Evolutionary conservation across 2,329 filamentous ascomycete species (phyloP), one percentile per base, ranked within the genome.

Genomic region (Coniochaeta sp.): DNA sequence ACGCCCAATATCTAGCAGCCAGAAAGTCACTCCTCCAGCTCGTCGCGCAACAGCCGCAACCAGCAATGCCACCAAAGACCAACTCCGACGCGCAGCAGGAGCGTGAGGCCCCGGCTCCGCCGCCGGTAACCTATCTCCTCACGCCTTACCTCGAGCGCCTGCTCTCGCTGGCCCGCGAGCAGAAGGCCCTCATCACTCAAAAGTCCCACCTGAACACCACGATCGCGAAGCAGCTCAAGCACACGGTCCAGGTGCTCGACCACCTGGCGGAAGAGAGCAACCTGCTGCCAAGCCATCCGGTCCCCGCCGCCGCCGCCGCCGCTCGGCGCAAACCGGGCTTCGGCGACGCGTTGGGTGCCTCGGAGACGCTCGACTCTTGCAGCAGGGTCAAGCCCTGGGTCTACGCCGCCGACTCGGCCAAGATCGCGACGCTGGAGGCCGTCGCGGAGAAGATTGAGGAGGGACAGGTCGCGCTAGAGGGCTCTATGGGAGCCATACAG

Each of bases 211-310:
- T 86, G 55, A 82, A 78, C 61, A 68, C 75, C 17, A 69, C 74
- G 17, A 71, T 89, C 14, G 69, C 76, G 22, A 81, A 77, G 62
- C 79, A 85, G 63, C 73, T 76, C 24, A 80, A 80, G 61, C 79
- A 84, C 12, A 75, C 77, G 16, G 73, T 74, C 58, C 79, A 82
- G 67, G 68, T 73, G 1, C 72, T 88, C 8, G 77, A 79, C 56
- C 82, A 79, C 60, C 73, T 88, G 2, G 77, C 80, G 12, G 81
- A 88, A 56, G 85, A 88, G 67, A 88, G 85, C 65, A 83, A 86
- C 63, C 73, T 89, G 17, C 75, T 89, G 14, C 80, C 79, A 1
- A 72, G 75, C 9, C 77, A 85, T 63, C 78, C 82, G 0, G 71
- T 77, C 64, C 61, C 7, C 73, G 71, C 44, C 65, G 70, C 17